These are phyloP conservation scores for Ophiostoma himal-ulmi DNA, from an alignment of 2,329 filamentous ascomycete genomes.

Conservation along the genomic window DNA sequence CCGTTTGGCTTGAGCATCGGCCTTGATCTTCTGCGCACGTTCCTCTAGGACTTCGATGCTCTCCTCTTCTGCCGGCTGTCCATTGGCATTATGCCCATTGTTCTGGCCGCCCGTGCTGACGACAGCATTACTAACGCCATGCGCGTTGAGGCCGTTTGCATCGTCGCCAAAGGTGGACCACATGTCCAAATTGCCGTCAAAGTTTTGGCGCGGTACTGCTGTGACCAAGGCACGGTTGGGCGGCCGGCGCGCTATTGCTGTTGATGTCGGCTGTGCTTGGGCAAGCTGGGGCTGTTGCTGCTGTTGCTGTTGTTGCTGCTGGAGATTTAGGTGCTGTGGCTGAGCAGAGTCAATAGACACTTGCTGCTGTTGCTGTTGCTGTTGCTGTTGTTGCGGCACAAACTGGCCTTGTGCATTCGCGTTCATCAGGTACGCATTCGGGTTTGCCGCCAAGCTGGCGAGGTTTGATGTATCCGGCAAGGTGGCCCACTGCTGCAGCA, in stretches of 20 bases:
- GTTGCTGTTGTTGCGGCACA: constrained; percentile 26
- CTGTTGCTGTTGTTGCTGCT: constrained; percentile 27
- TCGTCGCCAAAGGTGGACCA: constrained; percentile 43
- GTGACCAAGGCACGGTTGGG: constrained; percentile 48
- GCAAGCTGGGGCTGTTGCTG: constrained; percentile 29
- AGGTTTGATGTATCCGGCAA: constrained; percentile 36
- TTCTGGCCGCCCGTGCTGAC: background rate
- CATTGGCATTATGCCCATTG: constrained; percentile 19
- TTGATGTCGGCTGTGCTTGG: constrained; percentile 35
- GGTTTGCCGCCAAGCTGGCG: constrained; percentile 34
- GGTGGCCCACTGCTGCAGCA: constrained; percentile 43
- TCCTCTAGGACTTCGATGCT: constrained; percentile 74
- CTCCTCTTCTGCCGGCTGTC: constrained; percentile 51
- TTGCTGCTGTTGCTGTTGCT: constrained; percentile 6
- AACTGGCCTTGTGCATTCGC: constrained; percentile 30
- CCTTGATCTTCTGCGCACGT: constrained; percentile 73
- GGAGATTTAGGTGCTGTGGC: constrained; percentile 25
- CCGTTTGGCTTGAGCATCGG: constrained; percentile 79
- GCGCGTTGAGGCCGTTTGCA: constrained; percentile 26
- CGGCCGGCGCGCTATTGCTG: constrained; percentile 48
- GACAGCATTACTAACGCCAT: background rate
- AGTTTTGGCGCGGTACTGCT: constrained; percentile 35
- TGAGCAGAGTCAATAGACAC: background rate
- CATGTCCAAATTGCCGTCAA: constrained; percentile 38
- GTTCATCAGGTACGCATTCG: constrained; percentile 38